A percentile compares a stretch with the other conserved stretches of the same genome.
phyloP scores from a whole-genome alignment of 2,329 filamentous ascomycete genomes.

The Epichloe hybrida region DNA sequence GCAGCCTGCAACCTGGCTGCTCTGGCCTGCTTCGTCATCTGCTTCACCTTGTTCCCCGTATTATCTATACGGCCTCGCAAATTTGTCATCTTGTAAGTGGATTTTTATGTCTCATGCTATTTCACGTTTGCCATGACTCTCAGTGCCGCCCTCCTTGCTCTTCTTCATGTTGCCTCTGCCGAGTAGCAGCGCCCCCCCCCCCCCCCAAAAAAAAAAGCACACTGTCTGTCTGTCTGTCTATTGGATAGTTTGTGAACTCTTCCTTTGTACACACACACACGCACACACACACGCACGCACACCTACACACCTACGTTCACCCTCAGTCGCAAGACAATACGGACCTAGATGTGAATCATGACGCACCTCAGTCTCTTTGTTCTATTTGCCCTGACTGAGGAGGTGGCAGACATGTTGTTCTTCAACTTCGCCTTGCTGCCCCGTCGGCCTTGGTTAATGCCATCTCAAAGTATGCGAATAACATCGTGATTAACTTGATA shows the following conservation, averaged over 20 bases:
- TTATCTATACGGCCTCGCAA: constrained; percentile 73
- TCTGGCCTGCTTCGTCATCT: constrained; percentile 81
- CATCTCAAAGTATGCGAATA: background rate
- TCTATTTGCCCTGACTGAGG: background rate
- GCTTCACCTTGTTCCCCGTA: constrained; percentile 79
- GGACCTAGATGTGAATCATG: background rate
- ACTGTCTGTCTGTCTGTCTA: background rate
- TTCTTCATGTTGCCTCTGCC: background rate
- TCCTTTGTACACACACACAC: background rate
- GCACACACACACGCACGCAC: background rate
- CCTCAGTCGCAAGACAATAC: background rate
- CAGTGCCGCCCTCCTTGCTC: background rate
- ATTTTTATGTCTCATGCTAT: constrained; percentile 8
- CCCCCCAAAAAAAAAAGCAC: no score
- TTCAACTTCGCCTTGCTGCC: background rate
- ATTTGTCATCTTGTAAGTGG: constrained; percentile 90
- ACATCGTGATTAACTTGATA: constrained; percentile 13
- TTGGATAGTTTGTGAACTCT: background rate
- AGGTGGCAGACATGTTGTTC: background rate
- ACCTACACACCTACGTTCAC: background rate
- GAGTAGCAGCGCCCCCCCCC: no score
- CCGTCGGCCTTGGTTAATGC: background rate
- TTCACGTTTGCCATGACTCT: constrained; percentile 4
- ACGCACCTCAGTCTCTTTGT: background rate
- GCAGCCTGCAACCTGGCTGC: constrained; percentile 81